These are phyloP conservation scores for Phytophthora vignae DNA, from an alignment of 352 stramenopile genomes.

Conservation along the genomic window DNA sequence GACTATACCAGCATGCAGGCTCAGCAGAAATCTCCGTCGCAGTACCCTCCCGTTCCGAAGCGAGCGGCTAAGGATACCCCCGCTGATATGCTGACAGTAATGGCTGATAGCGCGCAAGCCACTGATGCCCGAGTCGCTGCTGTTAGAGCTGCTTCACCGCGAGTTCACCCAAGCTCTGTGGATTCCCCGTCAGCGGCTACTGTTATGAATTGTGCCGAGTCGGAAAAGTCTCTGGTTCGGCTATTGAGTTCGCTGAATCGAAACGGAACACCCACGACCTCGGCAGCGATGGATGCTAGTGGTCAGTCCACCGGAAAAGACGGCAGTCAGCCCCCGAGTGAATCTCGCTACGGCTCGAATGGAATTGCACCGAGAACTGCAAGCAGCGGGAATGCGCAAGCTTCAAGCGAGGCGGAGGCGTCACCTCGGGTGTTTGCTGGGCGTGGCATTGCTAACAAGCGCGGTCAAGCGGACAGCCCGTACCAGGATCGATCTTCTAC, in stretches of 20 bases:
- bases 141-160: conserved; percentile 7
- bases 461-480: conserved; percentile 11
- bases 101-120: conserved; percentile 18
- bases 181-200: conserved; percentile 62
- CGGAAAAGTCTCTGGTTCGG: conserved; percentile 72
- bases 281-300: conserved; percentile 26
- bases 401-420: conserved; percentile 15
- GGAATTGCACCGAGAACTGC: conserved; percentile 19
- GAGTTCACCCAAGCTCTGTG: conserved; percentile 19
- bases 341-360: conserved; percentile 17
- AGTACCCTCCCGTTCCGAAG: conserved; percentile 39
- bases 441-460: conserved; percentile 14
- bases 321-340: conserved; percentile 6
- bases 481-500: conserved; percentile 30
- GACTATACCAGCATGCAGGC: conserved; percentile 26
- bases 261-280: conserved; percentile 29
- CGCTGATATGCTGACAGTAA: conserved; percentile 21
- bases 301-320: conserved; percentile 17
- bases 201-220: conserved; percentile 73
- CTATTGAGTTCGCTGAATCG: conserved; percentile 72
- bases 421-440: conserved; percentile 2
- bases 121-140: conserved; percentile 11
- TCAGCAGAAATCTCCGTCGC: conserved; percentile 25
- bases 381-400: conserved; percentile 10
- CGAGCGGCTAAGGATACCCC: conserved; percentile 62